Conservation (phyloP, 2,329 filamentous ascomycete genomes). For the Diaporthe citri region DNA sequence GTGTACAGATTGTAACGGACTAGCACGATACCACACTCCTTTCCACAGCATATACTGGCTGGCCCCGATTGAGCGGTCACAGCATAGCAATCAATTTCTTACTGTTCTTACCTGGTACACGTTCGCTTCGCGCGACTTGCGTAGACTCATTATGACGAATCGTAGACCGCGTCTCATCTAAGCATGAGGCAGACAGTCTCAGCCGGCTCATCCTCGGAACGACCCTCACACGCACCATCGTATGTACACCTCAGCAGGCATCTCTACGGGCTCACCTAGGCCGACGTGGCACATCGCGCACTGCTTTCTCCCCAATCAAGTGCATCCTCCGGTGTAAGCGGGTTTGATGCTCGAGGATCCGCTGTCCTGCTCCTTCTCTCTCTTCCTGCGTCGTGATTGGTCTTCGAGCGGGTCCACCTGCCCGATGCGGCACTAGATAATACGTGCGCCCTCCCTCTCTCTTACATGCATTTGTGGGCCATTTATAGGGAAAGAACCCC, state of each 20-base stretch:
- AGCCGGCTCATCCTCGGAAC: background rate
- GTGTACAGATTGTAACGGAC: conserved; percentile 12
- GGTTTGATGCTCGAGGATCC: background rate
- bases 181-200: background rate
- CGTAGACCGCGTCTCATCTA: background rate
- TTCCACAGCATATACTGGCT: conserved; percentile 22
- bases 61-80: conserved; percentile 19
- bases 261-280: background rate
- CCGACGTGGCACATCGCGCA: background rate
- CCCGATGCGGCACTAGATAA: conserved; percentile 5
- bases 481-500: background rate
- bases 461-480: conserved; percentile 25
- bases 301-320: background rate
- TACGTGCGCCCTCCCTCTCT: conserved; percentile 5
- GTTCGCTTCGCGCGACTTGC: background rate
- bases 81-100: conserved; percentile 31
- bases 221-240: too few species aligned
- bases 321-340: background rate
- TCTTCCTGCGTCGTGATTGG: conserved; percentile 13
- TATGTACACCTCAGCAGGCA: too few species aligned
- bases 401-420: background rate
- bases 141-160: background rate
- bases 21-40: conserved; percentile 39
- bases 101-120: background rate
- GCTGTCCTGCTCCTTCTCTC: background rate